Base-by-base conservation (phyloP, 2,329 filamentous ascomycete genomes). In the Apiospora hydei region DNA sequence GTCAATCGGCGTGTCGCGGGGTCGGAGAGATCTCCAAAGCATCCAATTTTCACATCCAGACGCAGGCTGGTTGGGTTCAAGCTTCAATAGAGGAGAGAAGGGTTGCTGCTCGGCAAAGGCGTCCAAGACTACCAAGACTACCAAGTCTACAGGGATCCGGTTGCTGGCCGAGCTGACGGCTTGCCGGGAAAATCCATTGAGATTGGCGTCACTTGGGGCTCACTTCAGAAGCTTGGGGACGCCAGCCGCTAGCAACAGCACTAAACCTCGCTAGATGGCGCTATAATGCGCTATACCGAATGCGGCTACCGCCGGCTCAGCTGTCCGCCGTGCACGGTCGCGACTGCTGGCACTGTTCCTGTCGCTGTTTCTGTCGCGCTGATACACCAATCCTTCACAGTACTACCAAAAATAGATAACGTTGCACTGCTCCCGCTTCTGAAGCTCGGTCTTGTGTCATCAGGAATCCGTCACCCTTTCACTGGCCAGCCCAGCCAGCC, bases 171-270 rank as follows among this genome's bases (percentile, higher is more conserved):
- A 61, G 53, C 57, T 41, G 30, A 64, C 57, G 57, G 57, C 57
- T 41, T n/a, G 10, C 57, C 57, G 57, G 57, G 57, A 64, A 64
- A 64, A 64, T 64, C 57, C 30, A 64, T 64, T 64, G 57, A 64
- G 57, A 41, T 64, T 64, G 57, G 57, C 57, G 57, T 64, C 57
- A 64, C 57, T 41, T 64, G 30, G 57, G 53, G 53, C 26, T 1
- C 3, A 30, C 26, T 30, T 30, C 26, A 30, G 26, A 30, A 30
- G 26, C 26, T 30, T 30, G 30, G 57, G 53, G 53, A 21, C 26
- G 24, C 51, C 24, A 11, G 53, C 14, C 53, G 53, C 53, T 61
- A 61, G 30, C 30, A 5, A 49, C 8, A 16, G 7, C 47, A 21
- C 47, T 49, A 49, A 18, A 47, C 44, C 21, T n/a, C 5, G 34